Percentiles rank a stretch among this genome's conserved stretches.
Conservation (phyloP, 2,329 filamentous ascomycete species). For the Ceratocystis cubensis region DNA sequence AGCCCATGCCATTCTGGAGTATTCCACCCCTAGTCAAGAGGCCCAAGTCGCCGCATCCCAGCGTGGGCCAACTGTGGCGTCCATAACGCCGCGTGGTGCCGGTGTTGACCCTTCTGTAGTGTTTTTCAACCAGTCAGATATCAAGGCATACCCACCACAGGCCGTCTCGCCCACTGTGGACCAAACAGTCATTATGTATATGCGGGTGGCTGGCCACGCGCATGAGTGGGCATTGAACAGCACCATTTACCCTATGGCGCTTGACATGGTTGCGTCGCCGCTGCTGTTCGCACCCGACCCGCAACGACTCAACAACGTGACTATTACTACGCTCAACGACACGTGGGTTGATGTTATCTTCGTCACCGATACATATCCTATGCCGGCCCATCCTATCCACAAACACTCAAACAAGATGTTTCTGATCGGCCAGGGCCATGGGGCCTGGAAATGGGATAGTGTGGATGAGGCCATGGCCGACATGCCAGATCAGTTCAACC, state of each 20-base stretch:
- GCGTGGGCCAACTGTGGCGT: slow-evolving; percentile 24
- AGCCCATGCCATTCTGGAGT: slow-evolving; percentile 38
- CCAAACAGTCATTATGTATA: slow-evolving; percentile 34
- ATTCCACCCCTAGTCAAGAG: slow-evolving; percentile 24
- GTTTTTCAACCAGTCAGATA: slow-evolving; percentile 33
- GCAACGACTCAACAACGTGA: slow-evolving; percentile 32
- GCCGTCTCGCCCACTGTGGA: slow-evolving; percentile 33
- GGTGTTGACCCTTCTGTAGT: slow-evolving; percentile 26
- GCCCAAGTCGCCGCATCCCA: slow-evolving; percentile 28
- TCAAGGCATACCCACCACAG: slow-evolving; percentile 38
- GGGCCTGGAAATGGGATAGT: slow-evolving; percentile 39
- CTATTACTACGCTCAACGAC: slow-evolving; percentile 35
- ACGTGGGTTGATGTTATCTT: slow-evolving; percentile 47
- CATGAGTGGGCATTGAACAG: slow-evolving; percentile 44
- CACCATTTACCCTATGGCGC: slow-evolving; percentile 31
- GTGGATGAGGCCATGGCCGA: slow-evolving; percentile 40
- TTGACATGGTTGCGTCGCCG: slow-evolving; percentile 30
- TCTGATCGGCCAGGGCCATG: slow-evolving; percentile 40
- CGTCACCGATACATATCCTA: slow-evolving; percentile 32
- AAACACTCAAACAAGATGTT: slow-evolving; percentile 52
- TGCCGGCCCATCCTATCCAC: slow-evolving; percentile 47
- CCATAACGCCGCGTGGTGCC: slow-evolving; percentile 31
- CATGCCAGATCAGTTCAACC: slow-evolving; percentile 42
- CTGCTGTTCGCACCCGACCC: slow-evolving; percentile 35
- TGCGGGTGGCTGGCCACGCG: slow-evolving; percentile 32